A percentile compares a stretch with the other conserved stretches of the same genome.
Evolutionary conservation across 495 filamentous ascomycete genomes (phyloP).

Genomic region (Penicillium robsamsonii): DNA sequence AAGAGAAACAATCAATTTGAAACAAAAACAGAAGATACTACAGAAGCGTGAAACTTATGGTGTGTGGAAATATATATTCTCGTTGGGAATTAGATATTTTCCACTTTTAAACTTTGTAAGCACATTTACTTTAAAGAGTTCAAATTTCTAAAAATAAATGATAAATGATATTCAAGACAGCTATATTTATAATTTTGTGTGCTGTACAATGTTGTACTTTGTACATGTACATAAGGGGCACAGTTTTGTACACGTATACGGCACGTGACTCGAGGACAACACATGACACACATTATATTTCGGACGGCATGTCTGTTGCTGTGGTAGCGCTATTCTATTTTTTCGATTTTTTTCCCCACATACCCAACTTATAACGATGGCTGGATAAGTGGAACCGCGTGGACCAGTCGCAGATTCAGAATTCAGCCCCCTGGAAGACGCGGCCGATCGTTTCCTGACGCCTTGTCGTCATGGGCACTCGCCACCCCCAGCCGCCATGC

Average conservation of each 20-base stretch:
- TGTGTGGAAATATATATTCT: neutral
- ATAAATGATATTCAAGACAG: neutral
- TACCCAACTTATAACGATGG: conserved; percentile 8
- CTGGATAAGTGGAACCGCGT: conserved; percentile 3
- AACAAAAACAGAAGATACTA: neutral
- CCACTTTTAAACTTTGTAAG: neutral
- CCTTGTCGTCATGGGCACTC: conserved; percentile 24
- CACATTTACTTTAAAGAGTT: neutral
- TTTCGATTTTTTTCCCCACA: neutral
- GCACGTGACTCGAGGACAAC: neutral
- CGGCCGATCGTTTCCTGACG: conserved; percentile 21
- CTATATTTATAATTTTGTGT: neutral
- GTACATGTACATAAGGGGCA: neutral
- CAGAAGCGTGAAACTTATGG: neutral
- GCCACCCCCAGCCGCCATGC: conserved; percentile 11
- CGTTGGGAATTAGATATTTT: neutral
- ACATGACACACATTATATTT: neutral
- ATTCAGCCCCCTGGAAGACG: conserved; percentile 17
- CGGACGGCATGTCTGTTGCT: neutral
- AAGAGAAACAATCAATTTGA: neutral
- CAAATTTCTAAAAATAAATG: neutral
- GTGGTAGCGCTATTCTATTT: neutral
- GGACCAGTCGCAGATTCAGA: conserved; percentile 1
- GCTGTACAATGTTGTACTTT: neutral
- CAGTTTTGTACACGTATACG: neutral